Percentiles rank a stretch among this genome's conserved stretches.
Evolutionary conservation across 345 rosid species (phyloP).

Genomic region (Bruguiera gymnorhiza): DNA sequence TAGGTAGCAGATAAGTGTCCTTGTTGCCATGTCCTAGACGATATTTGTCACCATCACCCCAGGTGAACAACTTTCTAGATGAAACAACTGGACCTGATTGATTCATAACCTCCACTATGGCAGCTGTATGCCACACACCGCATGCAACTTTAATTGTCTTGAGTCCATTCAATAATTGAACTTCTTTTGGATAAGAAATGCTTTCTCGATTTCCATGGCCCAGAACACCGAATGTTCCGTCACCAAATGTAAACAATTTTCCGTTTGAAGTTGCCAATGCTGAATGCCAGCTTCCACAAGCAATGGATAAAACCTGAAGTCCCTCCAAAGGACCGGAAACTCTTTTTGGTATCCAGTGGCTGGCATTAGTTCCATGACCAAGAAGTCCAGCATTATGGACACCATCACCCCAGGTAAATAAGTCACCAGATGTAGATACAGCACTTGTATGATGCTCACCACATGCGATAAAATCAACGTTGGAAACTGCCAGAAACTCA

Average conservation of each 20-base stretch:
- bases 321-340: constrained; percentile 84
- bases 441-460: constrained; percentile 90
- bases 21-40: constrained; percentile 91
- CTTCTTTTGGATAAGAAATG: constrained; percentile 69
- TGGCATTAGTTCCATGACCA: constrained; percentile 78
- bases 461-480: constrained; percentile 71
- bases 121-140: constrained; percentile 95
- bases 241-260: constrained; percentile 86
- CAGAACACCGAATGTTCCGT: constrained; percentile 79
- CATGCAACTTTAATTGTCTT: constrained; percentile 88
- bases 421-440: constrained; percentile 72
- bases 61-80: constrained; percentile 79
- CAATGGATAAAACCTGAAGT: constrained; percentile 76
- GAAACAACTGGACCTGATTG: constrained; percentile 51
- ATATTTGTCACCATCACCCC: constrained; percentile 95
- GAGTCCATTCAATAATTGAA: constrained; percentile 58
- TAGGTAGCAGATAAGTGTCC: constrained; percentile 77
- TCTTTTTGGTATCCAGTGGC: constrained; percentile 94
- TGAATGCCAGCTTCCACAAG: constrained; percentile 95
- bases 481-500: constrained; percentile 71
- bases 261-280: constrained; percentile 87
- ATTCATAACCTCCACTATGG: constrained; percentile 76
- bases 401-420: constrained; percentile 95
- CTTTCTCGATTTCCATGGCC: constrained; percentile 92
- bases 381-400: constrained; percentile 73